A percentile compares a stretch with the other conserved stretches of the same genome.
phyloP scores from a whole-genome alignment of 139 green algal species.

The Pseudopediastrum boryanum region DNA sequence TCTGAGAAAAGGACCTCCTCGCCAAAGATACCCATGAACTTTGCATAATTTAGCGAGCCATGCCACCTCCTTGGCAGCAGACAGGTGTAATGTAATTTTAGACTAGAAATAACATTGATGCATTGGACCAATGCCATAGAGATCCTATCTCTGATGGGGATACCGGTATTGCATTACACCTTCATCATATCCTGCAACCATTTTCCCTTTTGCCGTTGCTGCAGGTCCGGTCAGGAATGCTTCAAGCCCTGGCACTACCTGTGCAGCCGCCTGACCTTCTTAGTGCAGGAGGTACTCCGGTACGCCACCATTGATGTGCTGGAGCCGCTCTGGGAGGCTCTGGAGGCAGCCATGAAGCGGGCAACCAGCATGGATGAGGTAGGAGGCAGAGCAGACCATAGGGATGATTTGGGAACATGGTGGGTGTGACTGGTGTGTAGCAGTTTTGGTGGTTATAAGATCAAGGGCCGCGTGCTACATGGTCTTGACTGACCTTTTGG shows the following conservation, averaged over 20 bases:
- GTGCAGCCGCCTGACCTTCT: constrained; percentile 74
- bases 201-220: not conserved
- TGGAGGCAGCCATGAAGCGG: constrained; percentile 52
- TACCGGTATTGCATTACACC: too few relatives aligned
- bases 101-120: too few relatives aligned
- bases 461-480: too few relatives aligned
- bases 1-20: not conserved
- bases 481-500: too few relatives aligned
- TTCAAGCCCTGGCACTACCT: constrained; percentile 63
- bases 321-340: constrained; percentile 73
- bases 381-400: not conserved
- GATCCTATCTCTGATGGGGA: too few relatives aligned
- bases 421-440: not conserved
- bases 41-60: not conserved
- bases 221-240: constrained; percentile 16
- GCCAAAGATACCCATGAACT: not conserved
- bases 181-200: too few relatives aligned
- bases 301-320: constrained; percentile 88
- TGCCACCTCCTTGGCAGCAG: not conserved
- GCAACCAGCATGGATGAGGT: constrained; percentile 75
- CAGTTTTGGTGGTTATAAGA: not conserved
- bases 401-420: not conserved
- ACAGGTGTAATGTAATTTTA: not conserved
- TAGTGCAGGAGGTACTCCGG: constrained; percentile 80
- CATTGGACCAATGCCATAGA: too few relatives aligned